Base-by-base conservation (phyloP, 2,329 filamentous ascomycete genomes). In the Fusarium coicis region DNA sequence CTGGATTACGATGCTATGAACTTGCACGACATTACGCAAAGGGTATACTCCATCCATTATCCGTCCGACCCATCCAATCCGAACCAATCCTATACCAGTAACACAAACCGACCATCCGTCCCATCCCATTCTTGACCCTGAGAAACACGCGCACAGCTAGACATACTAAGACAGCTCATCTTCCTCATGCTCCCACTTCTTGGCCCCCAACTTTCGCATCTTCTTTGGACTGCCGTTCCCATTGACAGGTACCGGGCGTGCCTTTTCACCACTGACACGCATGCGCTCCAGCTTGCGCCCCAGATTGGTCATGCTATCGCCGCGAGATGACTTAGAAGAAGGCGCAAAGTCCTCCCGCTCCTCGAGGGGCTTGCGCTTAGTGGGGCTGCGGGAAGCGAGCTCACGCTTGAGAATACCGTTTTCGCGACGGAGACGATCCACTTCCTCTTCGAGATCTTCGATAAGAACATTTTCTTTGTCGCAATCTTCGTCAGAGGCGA, bases 391-490 rank as follows among this genome's bases (percentile, higher is more conserved):
- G 19, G 85, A 85, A 0, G 85, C 84, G 10, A 94, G 78, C 81
- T 95, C 92, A 40, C 92, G 87, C 78, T 91, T 91, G 30, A 95
- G 80, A 6, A 90, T 84, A 4, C 86, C 86, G 26, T 94, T 85
- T 76, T 93, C 92, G 30, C 88, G 87, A 19, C 91, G 87, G 42
- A 96, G 84, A 7, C 88, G 85, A 68, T 93, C 90, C 61, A 95
- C 94, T 78, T 95, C 93, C 55, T 90, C 83, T 76, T 93, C 89
- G 2, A 95, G 83, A 50, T 92, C 88, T 76, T 92, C 89, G 10
- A 91, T 84, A 4, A 89, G 80, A 5, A 88, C 82, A 49, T 92
- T 92, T 79, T 92, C 89, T 76, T 93, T 92, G 2, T 87, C 85
- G 37, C 85, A 87, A 57, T 92, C 77, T 76, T 87, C 84, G 15